These are phyloP conservation scores for Penicillium cataractarum DNA, from an alignment of 495 filamentous ascomycete species.

Conservation along the genomic window DNA sequence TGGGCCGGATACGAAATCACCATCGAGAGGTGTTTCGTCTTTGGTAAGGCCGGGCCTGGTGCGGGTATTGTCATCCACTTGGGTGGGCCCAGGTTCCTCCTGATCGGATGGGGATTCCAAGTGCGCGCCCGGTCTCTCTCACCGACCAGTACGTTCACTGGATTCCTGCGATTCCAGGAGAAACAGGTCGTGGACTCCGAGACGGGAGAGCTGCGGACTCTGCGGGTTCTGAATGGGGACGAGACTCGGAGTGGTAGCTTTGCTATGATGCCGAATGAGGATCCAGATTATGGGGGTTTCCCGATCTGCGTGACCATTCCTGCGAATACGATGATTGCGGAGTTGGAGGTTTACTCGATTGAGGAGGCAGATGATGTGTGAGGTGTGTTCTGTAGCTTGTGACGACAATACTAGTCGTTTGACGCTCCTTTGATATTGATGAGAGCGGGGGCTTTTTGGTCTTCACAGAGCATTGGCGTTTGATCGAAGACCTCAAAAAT, in stretches of 20 bases:
- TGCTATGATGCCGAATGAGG: conserved; percentile 53
- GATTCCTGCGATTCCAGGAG: conserved; percentile 48
- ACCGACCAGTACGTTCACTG: conserved; percentile 41
- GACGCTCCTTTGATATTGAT: neutral
- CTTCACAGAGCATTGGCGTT: too few relatives aligned
- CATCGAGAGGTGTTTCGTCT: conserved; percentile 52
- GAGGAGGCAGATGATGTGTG: conserved; percentile 27
- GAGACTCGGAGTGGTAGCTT: conserved; percentile 52
- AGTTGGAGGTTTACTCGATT: conserved; percentile 47
- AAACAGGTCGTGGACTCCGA: conserved; percentile 39
- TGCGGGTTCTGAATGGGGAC: conserved; percentile 51
- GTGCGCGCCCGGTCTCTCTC: conserved; percentile 34
- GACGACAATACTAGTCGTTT: neutral
- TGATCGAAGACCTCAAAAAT: too few relatives aligned
- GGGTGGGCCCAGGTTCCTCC: conserved; percentile 42
- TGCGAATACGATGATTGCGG: conserved; percentile 51
- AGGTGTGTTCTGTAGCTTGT: neutral
- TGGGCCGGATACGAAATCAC: conserved; percentile 38
- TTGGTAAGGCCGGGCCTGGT: conserved; percentile 46
- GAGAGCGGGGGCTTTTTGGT: neutral
- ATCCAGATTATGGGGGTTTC: conserved; percentile 55
- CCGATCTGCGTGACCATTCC: conserved; percentile 54
- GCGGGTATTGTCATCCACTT: conserved; percentile 51
- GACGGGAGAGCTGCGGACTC: conserved; percentile 38
- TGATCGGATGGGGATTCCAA: conserved; percentile 54